Percentiles rank a stretch among this genome's conserved stretches.
Conservation (phyloP, 139 green algal species). For the Chlorella sp. region DNA sequence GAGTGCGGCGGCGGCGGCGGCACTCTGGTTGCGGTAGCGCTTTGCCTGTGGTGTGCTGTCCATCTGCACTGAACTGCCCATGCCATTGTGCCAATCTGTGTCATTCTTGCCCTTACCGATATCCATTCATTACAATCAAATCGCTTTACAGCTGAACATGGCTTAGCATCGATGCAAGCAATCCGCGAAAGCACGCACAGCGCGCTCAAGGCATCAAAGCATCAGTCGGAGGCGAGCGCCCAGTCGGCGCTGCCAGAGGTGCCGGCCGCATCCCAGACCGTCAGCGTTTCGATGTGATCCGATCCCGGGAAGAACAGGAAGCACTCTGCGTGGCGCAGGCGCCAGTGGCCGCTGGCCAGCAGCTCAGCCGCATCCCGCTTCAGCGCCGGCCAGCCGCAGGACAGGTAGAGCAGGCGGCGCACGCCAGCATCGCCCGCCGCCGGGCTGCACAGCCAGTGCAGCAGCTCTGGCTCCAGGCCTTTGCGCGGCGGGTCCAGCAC, state of each 20-base stretch:
- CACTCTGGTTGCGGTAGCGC: neutral
- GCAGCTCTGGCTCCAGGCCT: conserved; percentile 65
- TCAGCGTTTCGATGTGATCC: conserved; percentile 73
- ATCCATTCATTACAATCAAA: no score
- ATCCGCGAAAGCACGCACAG: no score
- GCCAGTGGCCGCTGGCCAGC: conserved; percentile 54
- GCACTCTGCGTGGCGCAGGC: conserved; percentile 40
- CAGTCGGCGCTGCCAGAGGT: neutral
- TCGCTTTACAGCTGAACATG: no score
- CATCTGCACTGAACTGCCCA: no score
- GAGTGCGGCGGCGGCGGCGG: neutral
- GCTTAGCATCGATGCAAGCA: no score
- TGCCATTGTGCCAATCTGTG: no score
- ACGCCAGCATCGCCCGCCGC: neutral
- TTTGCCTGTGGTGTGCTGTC: no score
- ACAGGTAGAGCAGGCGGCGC: conserved; percentile 78
- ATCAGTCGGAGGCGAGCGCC: neutral
- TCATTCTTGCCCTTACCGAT: no score
- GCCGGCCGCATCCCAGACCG: conserved; percentile 54
- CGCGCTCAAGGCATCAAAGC: neutral
- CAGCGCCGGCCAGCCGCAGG: conserved; percentile 74
- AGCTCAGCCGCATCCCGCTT: conserved; percentile 56
- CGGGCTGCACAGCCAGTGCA: conserved; percentile 49
- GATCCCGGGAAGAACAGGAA: conserved; percentile 77
- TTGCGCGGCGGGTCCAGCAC: conserved; percentile 83